phyloP scores from a whole-genome alignment of 768 basidiomycete genomes.

The Phlebiopsis flavidoalba region DNA sequence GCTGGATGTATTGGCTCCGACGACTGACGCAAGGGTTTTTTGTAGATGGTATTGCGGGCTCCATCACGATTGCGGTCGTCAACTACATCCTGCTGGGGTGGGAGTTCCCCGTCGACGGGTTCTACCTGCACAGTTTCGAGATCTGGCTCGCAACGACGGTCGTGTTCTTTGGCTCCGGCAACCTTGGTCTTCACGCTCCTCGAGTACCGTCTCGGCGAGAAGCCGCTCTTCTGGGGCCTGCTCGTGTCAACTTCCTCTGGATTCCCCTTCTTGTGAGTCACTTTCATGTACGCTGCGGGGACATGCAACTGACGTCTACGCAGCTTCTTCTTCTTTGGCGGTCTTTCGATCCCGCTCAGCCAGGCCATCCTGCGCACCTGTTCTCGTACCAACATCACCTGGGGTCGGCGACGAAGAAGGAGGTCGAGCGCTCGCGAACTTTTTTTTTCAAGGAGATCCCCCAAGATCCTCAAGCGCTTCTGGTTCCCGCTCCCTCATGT shows the following conservation, averaged over 20 bases:
- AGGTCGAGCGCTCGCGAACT: slow-evolving; percentile 64
- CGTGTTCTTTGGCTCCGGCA: slow-evolving; percentile 76
- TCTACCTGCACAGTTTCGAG: slow-evolving; percentile 76
- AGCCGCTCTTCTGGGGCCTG: slow-evolving; percentile 23
- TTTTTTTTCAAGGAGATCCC: slow-evolving; percentile 92
- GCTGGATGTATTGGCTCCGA: not conserved
- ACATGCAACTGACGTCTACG: not conserved
- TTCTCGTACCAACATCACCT: slow-evolving; percentile 77
- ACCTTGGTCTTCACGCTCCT: slow-evolving; percentile 64
- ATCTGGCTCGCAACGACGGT: slow-evolving; percentile 73
- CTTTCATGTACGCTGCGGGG: not conserved
- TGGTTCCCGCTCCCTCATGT: slow-evolving; percentile 58
- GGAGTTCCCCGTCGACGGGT: slow-evolving; percentile 66
- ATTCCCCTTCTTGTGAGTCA: slow-evolving; percentile 36
- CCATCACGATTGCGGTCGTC: slow-evolving; percentile 60
- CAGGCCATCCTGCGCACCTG: slow-evolving; percentile 62
- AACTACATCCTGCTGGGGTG: slow-evolving; percentile 77
- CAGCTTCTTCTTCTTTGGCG: slow-evolving; percentile 78
- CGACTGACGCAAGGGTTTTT: not conserved
- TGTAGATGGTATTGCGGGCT: slow-evolving; percentile 54
- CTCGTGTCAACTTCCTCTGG: slow-evolving; percentile 31
- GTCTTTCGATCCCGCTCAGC: slow-evolving; percentile 65
- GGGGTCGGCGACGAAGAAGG: slow-evolving; percentile 81
- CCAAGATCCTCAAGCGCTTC: slow-evolving; percentile 78
- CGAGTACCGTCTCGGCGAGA: slow-evolving; percentile 63